Evolutionary conservation across 495 filamentous ascomycete genomes (phyloP).

Genomic region (Aspergillus panamensis): DNA sequence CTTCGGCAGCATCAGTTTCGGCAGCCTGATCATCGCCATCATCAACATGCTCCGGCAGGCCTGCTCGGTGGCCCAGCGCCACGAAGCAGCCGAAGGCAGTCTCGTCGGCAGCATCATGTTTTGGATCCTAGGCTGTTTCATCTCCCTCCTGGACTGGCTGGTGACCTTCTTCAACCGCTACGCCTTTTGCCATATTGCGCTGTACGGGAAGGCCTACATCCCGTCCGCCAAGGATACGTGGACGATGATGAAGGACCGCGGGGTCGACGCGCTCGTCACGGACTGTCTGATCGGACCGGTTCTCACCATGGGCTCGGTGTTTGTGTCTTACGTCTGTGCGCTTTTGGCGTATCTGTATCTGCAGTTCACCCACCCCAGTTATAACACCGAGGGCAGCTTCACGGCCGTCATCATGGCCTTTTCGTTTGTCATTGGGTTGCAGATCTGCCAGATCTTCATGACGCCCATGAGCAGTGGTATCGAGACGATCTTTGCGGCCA

Average conservation of each 20-base stretch:
- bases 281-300: conserved; percentile 90
- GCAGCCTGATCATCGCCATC: conserved; percentile 80
- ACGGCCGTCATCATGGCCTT: conserved; percentile 80
- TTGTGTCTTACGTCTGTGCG: conserved; percentile 78
- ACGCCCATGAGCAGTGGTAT: conserved; percentile 62
- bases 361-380: conserved; percentile 69
- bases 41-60: conserved; percentile 79
- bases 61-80: conserved; percentile 66
- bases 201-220: conserved; percentile 86
- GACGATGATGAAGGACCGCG: conserved; percentile 86
- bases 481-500: conserved; percentile 83
- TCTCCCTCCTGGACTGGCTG: conserved; percentile 78
- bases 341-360: conserved; percentile 83
- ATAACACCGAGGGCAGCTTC: conserved; percentile 67
- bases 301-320: conserved; percentile 78
- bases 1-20: conserved; percentile 85
- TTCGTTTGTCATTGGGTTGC: conserved; percentile 77
- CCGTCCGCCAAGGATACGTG: conserved; percentile 84
- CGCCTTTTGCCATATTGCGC: conserved; percentile 85
- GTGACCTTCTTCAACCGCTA: conserved; percentile 70
- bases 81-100: conserved; percentile 63
- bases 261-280: conserved; percentile 83
- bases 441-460: conserved; percentile 85
- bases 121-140: conserved; percentile 71
- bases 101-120: conserved; percentile 62